These are phyloP conservation scores for Xylaria flabelliformis DNA, from an alignment of 495 filamentous ascomycete genomes.

Conservation along the genomic window DNA sequence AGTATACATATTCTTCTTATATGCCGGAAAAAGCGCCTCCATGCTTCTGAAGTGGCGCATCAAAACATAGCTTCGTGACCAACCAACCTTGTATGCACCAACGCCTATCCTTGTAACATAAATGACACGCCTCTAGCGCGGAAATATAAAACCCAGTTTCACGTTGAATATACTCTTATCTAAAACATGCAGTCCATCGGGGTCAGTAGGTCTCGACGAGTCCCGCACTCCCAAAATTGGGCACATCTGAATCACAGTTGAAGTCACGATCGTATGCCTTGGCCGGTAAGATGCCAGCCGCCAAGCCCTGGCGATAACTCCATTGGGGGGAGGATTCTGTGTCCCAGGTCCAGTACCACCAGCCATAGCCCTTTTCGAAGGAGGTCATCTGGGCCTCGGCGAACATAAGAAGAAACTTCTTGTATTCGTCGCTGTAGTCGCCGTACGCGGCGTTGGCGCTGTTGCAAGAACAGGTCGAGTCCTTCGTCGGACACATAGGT, in stretches of 20 bases:
- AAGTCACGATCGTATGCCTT: slow-evolving; percentile 80
- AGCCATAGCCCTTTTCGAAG: slow-evolving; percentile 91
- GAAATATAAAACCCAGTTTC: neutral
- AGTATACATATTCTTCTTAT: neutral
- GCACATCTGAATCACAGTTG: slow-evolving; percentile 72
- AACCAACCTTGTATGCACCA: slow-evolving; percentile 14
- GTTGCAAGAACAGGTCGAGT: slow-evolving; percentile 71
- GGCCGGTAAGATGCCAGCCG: slow-evolving; percentile 79
- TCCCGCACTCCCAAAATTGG: slow-evolving; percentile 67
- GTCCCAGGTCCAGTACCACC: slow-evolving; percentile 94
- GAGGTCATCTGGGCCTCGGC: slow-evolving; percentile 94
- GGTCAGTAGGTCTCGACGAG: slow-evolving; percentile 36
- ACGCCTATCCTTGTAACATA: neutral
- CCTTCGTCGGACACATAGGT: slow-evolving; percentile 72
- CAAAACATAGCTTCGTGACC: slow-evolving; percentile 7
- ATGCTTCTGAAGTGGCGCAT: neutral
- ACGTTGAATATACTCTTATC: neutral
- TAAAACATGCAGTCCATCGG: neutral
- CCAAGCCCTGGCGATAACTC: slow-evolving; percentile 88
- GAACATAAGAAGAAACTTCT: slow-evolving; percentile 84
- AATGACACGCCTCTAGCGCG: slow-evolving; percentile 2
- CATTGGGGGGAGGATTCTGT: slow-evolving; percentile 77
- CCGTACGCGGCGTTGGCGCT: slow-evolving; percentile 75
- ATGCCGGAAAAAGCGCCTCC: neutral
- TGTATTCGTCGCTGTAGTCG: slow-evolving; percentile 76